phyloP scores from a whole-genome alignment of 306 rosid species.

The Vigna trinervia region DNA sequence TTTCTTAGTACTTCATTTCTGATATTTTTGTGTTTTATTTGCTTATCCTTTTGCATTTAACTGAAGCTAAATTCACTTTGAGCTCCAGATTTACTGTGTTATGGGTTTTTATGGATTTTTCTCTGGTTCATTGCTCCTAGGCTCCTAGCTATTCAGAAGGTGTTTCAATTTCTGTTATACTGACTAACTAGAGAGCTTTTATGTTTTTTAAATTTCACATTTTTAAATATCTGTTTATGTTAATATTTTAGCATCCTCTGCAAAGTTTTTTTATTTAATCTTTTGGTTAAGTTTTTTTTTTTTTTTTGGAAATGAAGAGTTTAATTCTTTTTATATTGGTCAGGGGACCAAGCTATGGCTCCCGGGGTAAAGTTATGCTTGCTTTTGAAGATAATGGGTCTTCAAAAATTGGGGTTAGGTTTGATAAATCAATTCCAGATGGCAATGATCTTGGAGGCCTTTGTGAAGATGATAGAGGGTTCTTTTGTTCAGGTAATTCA shows the following conservation, averaged over 20 bases:
- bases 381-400: constrained; percentile 86
- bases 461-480: constrained; percentile 89
- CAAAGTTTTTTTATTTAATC: background rate
- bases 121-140: constrained; percentile 16
- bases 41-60: background rate
- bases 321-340: constrained; percentile 39
- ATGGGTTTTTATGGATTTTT: constrained; percentile 9
- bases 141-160: constrained; percentile 4
- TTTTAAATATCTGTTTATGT: background rate
- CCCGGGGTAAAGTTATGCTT: constrained; percentile 85
- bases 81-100: background rate
- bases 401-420: constrained; percentile 96
- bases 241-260: background rate
- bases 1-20: constrained; percentile 11
- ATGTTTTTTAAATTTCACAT: background rate
- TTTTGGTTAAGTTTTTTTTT: constrained; percentile 1
- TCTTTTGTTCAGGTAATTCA: constrained; percentile 86
- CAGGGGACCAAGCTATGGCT: constrained; percentile 94
- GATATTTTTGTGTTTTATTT: background rate
- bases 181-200: background rate
- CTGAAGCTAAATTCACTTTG: constrained; percentile 11
- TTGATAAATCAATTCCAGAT: constrained; percentile 91
- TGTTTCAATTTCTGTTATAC: constrained; percentile 10
- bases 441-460: constrained; percentile 96
- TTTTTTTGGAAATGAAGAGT: constrained; percentile 16